Evolutionary conservation across 306 rosid genomes (phyloP).

Genomic region (Prinsepia uniflora): DNA sequence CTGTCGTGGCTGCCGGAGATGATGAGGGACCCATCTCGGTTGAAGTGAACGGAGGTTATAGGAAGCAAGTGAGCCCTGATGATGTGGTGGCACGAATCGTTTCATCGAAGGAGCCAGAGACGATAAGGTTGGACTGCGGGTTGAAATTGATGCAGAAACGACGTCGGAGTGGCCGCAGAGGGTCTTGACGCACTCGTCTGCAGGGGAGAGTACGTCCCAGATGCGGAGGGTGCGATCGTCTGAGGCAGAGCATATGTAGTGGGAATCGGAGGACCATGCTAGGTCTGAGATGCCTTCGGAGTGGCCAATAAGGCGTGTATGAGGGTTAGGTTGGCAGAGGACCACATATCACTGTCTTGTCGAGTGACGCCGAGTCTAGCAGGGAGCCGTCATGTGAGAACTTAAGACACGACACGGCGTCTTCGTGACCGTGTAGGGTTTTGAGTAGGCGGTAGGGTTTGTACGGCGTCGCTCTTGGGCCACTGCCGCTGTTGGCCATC

Average conservation of each 20-base stretch:
- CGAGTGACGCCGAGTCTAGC: conserved; percentile 76
- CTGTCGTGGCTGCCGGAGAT: conserved; percentile 93
- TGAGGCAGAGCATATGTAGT: conserved; percentile 92
- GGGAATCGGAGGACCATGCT: conserved; percentile 92
- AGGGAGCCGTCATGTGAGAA: conserved; percentile 82
- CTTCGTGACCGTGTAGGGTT: conserved; percentile 58
- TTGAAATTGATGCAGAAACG: conserved; percentile 86
- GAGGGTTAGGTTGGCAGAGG: conserved; percentile 46
- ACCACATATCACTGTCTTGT: conserved; percentile 81
- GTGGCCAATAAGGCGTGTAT: conserved; percentile 68
- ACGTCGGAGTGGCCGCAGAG: conserved; percentile 70
- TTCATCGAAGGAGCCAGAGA: conserved; percentile 87
- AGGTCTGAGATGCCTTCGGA: conserved; percentile 78
- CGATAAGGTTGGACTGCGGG: conserved; percentile 69
- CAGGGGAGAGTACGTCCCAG: conserved; percentile 70
- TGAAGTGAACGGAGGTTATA: conserved; percentile 75
- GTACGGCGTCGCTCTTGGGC: conserved; percentile 38
- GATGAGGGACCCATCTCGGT: conserved; percentile 83
- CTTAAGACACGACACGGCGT: conserved; percentile 74
- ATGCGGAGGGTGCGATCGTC: conserved; percentile 87
- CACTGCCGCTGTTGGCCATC: conserved; percentile 41
- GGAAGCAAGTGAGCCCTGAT: conserved; percentile 72
- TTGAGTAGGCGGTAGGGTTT: conserved; percentile 70
- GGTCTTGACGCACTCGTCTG: conserved; percentile 71
- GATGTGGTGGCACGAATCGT: conserved; percentile 58